A percentile compares a stretch with the other conserved stretches of the same genome.
phyloP scores from a whole-genome alignment of 225 moss, liverwort and hornwort genomes.

The Pseudisothecium myosuroides region DNA sequence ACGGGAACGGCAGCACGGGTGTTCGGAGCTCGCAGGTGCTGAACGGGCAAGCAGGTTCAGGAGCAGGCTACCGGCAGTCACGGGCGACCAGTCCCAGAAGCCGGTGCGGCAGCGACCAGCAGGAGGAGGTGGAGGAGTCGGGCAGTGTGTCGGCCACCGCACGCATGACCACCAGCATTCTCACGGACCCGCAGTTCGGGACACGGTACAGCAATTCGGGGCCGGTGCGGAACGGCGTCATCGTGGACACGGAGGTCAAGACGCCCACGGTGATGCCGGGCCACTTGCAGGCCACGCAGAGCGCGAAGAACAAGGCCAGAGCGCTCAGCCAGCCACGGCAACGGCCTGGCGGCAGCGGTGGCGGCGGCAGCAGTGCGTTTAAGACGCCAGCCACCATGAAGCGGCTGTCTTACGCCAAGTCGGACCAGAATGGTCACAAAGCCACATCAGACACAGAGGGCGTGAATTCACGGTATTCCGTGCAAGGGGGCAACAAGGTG shows the following conservation, averaged over 20 bases:
- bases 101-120: conserved; percentile 28
- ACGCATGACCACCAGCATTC: conserved; percentile 48
- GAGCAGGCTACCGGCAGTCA: conserved; percentile 2
- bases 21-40: not conserved
- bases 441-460: not conserved
- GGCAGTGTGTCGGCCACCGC: conserved; percentile 32
- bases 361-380: conserved; percentile 5
- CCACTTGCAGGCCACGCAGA: conserved; percentile 73
- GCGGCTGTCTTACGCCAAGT: conserved; percentile 45
- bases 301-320: conserved; percentile 66
- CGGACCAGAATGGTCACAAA: not conserved
- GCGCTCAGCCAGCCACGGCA: conserved; percentile 68
- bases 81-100: conserved; percentile 67
- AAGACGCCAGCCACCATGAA: conserved; percentile 49
- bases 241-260: conserved; percentile 65
- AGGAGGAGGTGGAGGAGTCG: conserved; percentile 42
- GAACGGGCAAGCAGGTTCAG: conserved; percentile 1
- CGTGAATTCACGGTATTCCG: not conserved
- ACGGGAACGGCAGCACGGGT: not conserved
- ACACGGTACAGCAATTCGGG: conserved; percentile 65
- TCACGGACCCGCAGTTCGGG: conserved; percentile 60
- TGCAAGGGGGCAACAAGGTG: not conserved
- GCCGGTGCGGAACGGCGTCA: conserved; percentile 57
- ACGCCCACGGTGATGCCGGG: conserved; percentile 13
- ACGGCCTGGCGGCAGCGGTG: conserved; percentile 20